These are phyloP conservation scores for Rhipidocladum racemiflorum DNA, from an alignment of 176 grass and related monocot genomes.

Conservation along the genomic window DNA sequence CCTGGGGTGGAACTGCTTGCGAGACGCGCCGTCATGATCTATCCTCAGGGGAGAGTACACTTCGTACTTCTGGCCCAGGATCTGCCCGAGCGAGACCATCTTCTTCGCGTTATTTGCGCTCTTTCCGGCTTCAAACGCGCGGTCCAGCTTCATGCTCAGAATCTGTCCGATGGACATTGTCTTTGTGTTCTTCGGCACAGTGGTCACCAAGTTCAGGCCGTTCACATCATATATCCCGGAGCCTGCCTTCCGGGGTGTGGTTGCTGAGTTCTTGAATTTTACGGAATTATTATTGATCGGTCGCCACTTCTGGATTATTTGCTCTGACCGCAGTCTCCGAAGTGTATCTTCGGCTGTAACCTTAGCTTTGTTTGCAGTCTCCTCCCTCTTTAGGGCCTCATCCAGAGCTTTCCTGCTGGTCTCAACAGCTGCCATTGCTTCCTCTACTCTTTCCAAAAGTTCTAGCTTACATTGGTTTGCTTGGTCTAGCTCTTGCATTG, in stretches of 20 bases:
- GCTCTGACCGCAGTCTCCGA: constrained; percentile 50
- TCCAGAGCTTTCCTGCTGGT: constrained; percentile 72
- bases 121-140: constrained; percentile 42
- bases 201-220: constrained; percentile 68
- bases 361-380: constrained; percentile 52
- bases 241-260: constrained; percentile 27
- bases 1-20: constrained; percentile 50
- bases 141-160: constrained; percentile 82
- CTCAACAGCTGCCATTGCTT: constrained; percentile 66
- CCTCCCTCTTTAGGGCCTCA: constrained; percentile 76
- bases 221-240: constrained; percentile 66
- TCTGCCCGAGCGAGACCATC: constrained; percentile 78
- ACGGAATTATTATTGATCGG: constrained; percentile 32
- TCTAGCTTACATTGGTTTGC: constrained; percentile 58
- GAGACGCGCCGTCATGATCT: constrained; percentile 39
- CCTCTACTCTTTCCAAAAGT: constrained; percentile 81
- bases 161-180: constrained; percentile 90
- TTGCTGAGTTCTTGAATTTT: constrained; percentile 65
- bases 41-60: constrained; percentile 51
- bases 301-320: constrained; percentile 49
- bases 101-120: constrained; percentile 27
- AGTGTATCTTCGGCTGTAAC: constrained; percentile 54
- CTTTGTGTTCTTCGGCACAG: constrained; percentile 23
- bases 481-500: constrained; percentile 62
- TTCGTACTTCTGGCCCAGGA: constrained; percentile 77